A percentile compares a stretch with the other conserved stretches of the same genome.
phyloP scores from a whole-genome alignment of 805 yeast genomes.

The Cyberlindnera mississippiensis region DNA sequence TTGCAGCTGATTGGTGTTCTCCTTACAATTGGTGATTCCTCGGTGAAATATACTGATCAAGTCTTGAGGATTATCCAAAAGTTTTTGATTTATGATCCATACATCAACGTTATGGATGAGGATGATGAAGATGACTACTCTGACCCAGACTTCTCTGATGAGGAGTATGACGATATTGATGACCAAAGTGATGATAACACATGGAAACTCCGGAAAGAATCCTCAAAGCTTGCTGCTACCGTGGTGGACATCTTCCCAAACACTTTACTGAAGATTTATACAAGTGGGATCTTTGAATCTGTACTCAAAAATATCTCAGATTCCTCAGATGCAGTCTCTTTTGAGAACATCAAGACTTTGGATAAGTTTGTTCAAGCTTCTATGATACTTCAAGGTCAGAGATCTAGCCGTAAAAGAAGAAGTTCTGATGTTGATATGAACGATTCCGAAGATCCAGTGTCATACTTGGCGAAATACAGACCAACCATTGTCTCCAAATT shows the following conservation, averaged over 20 bases:
- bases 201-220: conserved; percentile 59
- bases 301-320: conserved; percentile 39
- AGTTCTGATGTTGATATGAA: conserved; percentile 40
- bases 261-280: conserved; percentile 33
- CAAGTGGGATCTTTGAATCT: conserved; percentile 27
- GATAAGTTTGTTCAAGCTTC: conserved; percentile 35
- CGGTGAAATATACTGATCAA: conserved; percentile 26
- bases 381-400: conserved; percentile 19
- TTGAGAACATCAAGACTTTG: conserved; percentile 44
- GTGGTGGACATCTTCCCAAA: conserved; percentile 37
- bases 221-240: conserved; percentile 40
- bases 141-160: conserved; percentile 45
- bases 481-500: conserved; percentile 21
- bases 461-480: conserved; percentile 20
- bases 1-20: conserved; percentile 38
- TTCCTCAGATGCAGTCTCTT: conserved; percentile 45
- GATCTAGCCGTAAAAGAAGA: conserved; percentile 27
- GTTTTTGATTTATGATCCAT: conserved; percentile 46
- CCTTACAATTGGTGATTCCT: conserved; percentile 36
- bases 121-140: conserved; percentile 35
- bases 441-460: conserved; percentile 27
- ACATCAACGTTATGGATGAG: conserved; percentile 32
- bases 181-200: conserved; percentile 47
- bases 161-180: conserved; percentile 34
- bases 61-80: conserved; percentile 28